A percentile compares a stretch with the other conserved stretches of the same genome.
Conservation (phyloP, 805 yeast genomes). For the Pichia sporocuriosa region DNA sequence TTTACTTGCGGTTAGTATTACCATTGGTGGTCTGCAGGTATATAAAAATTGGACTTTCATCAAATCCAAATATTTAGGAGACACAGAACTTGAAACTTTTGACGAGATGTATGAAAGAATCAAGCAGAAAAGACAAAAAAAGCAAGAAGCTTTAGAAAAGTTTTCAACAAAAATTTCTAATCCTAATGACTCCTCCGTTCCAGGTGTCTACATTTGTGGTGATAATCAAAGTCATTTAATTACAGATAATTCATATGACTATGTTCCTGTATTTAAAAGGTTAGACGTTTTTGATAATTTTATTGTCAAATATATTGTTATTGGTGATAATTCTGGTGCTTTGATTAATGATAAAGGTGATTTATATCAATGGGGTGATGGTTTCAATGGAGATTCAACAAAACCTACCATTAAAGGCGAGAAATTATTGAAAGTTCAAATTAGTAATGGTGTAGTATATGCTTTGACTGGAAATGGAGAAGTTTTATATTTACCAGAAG, state of each 20-base stretch:
- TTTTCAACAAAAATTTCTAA: conserved; percentile 26
- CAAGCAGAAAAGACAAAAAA: conserved; percentile 18
- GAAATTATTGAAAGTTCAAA: conserved; percentile 35
- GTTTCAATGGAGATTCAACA: conserved; percentile 24
- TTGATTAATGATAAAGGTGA: conserved; percentile 68
- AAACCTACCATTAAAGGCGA: conserved; percentile 40
- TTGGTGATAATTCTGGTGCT: conserved; percentile 42
- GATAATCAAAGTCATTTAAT: conserved; percentile 37
- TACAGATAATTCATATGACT: conserved; percentile 14
- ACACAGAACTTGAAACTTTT: conserved; percentile 28
- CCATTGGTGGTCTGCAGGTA: conserved; percentile 35
- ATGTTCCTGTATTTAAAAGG: conserved; percentile 50
- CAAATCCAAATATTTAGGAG: conserved; percentile 30
- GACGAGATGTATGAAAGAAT: conserved; percentile 34
- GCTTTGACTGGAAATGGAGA: conserved; percentile 44
- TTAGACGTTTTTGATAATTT: conserved; percentile 57
- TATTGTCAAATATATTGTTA: conserved; percentile 47
- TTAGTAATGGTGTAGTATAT: conserved; percentile 52
- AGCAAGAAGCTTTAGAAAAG: conserved; percentile 15
- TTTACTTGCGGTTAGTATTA: conserved; percentile 31
- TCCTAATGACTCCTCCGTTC: conserved; percentile 34
- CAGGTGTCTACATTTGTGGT: conserved; percentile 65
- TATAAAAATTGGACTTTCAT: conserved; percentile 32
- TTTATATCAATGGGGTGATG: conserved; percentile 64
- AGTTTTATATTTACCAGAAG: conserved; percentile 31